Conservation (phyloP, 805 yeast genomes). For the Nakazawaea anatomiae region DNA sequence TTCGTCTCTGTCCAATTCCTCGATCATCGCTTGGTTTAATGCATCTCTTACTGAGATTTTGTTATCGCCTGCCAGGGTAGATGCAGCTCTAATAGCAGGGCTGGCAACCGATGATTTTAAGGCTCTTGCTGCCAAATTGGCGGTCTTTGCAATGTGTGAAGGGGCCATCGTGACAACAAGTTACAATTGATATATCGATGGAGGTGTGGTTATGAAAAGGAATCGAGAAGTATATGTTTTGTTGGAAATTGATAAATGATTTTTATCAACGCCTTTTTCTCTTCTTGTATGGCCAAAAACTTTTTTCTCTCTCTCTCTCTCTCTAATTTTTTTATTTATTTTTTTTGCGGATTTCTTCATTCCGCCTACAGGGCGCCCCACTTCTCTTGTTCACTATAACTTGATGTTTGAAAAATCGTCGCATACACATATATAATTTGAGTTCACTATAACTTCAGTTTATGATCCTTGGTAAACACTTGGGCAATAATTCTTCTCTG, state of each 20-base stretch:
- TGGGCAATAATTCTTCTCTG: conserved; percentile 60
- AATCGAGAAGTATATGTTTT: too few relatives aligned
- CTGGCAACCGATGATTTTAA: conserved; percentile 16
- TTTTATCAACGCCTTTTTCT: neutral
- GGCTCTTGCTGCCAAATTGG: conserved; percentile 32
- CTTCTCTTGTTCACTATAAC: too few relatives aligned
- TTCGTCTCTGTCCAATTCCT: conserved; percentile 94
- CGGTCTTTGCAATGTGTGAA: conserved; percentile 37
- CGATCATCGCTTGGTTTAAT: conserved; percentile 88
- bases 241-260: neutral
- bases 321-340: neutral
- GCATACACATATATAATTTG: neutral
- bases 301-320: neutral
- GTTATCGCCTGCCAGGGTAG: conserved; percentile 44
- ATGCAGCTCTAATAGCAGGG: conserved; percentile 34
- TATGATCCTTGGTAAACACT: conserved; percentile 28
- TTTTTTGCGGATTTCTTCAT: conserved; percentile 4
- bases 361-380: neutral
- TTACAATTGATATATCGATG: neutral
- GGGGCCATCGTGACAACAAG: neutral
- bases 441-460: neutral
- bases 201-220: too few relatives aligned
- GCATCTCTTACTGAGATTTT: conserved; percentile 95
- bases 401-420: too few relatives aligned
- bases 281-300: neutral